Evolutionary conservation across 2,329 filamentous ascomycete species (phyloP).

Genomic region (Talaromyces sp.): DNA sequence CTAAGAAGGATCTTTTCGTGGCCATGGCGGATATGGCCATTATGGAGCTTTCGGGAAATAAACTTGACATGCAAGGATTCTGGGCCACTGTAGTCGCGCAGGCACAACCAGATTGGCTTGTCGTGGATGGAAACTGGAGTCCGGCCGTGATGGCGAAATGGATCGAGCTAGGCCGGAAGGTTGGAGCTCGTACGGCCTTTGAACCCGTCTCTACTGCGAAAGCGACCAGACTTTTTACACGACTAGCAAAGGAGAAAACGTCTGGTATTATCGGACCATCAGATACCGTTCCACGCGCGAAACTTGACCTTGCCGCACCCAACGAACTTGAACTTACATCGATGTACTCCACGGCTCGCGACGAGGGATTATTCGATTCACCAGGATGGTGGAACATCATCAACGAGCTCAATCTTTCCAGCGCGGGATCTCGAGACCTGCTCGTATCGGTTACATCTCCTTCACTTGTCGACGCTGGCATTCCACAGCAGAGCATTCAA

Average conservation of each 20-base stretch:
- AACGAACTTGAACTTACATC: constrained; percentile 77
- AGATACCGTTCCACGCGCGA: constrained; percentile 56
- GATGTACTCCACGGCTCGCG: constrained; percentile 69
- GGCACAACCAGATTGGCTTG: constrained; percentile 67
- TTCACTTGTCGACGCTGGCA: constrained; percentile 69
- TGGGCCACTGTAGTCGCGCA: constrained; percentile 60
- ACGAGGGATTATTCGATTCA: constrained; percentile 64
- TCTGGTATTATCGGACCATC: constrained; percentile 31
- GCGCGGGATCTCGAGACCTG: constrained; percentile 64
- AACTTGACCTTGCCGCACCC: constrained; percentile 73
- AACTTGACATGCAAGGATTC: constrained; percentile 46
- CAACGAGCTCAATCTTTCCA: constrained; percentile 69
- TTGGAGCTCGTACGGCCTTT: constrained; percentile 64
- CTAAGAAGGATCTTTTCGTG: constrained; percentile 75
- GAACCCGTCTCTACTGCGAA: constrained; percentile 88
- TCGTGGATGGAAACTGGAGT: constrained; percentile 86
- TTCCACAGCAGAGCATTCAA: constrained; percentile 78
- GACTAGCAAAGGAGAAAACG: constrained; percentile 18
- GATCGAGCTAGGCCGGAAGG: constrained; percentile 58
- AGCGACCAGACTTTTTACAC: constrained; percentile 62
- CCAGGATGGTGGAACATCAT: constrained; percentile 75
- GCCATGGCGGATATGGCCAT: constrained; percentile 97
- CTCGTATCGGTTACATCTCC: constrained; percentile 65
- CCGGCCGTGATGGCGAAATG: constrained; percentile 63
- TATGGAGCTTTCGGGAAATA: constrained; percentile 51